Evolutionary conservation across 768 basidiomycete genomes (phyloP), one percentile per base, ranked within the genome.

Genomic region (Lactarius akahatsu): DNA sequence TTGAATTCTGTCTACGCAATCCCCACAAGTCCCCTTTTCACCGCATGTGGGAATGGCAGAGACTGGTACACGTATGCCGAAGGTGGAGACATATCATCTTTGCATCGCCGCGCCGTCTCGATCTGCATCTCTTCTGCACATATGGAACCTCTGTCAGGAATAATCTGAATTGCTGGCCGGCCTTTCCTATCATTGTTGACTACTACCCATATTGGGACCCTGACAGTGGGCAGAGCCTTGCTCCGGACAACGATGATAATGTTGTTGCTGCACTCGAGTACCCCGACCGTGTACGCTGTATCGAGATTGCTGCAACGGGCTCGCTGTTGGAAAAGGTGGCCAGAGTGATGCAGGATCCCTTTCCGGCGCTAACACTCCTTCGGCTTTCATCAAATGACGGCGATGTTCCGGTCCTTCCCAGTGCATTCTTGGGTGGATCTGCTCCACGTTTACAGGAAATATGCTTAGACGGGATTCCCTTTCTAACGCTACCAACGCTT

Each of bases 101-200:
- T 52, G 50, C 50, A 15, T 52, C 50, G 26, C 50, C 50, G 13
- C 50, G 13, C 50, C 23, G 26, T 52, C 50, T 52, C 23, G 26
- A 52, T 28, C 13, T 52, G 23, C 50, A 52, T 26, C 50, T 50
- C 23, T 23, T 50, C 47, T 50, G 47, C 50, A 50, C 47, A 50
- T 50, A 50, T 4, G 47, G 47, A 50, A 50, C 23, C 10, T 50
- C 47, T 23, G 47, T 50, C 47, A 23, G 23, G 47, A 50, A 50
- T n/a, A 50, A 50, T 50, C 47, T 50, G 47, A 50, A 8, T 50
- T 50, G 47, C 23, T 50, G 47, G 47, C 47, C 47, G 23, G 47
- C 23, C 47, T 23, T 50, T 11, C 47, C 47, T 50, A 50, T 50
- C 23, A 50, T 50, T 23, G 47, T 50, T 6, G 47, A 50, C 47